Evolutionary conservation across 768 basidiomycete species (phyloP).

Genomic region (Lenzites betulinus): DNA sequence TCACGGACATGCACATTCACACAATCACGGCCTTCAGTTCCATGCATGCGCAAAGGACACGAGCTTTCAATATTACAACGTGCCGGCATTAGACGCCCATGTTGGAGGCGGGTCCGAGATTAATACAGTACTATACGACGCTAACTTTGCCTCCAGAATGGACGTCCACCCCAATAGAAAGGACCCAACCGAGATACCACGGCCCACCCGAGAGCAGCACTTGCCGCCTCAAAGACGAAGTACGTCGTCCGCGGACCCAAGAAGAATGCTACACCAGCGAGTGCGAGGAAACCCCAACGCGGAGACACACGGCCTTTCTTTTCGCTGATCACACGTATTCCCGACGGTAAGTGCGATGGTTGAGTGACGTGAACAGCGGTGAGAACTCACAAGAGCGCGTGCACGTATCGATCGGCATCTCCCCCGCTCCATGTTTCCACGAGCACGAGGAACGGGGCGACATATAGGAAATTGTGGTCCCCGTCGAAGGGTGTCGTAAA

Average conservation of each 20-base stretch:
- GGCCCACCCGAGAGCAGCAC: slow-evolving; percentile 47
- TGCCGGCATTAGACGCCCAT: too few species aligned
- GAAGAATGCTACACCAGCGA: slow-evolving; percentile 60
- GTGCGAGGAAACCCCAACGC: slow-evolving; percentile 54
- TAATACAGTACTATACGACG: background rate
- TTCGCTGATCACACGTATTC: background rate
- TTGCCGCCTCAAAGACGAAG: slow-evolving; percentile 63
- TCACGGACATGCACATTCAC: background rate
- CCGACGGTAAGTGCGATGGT: background rate
- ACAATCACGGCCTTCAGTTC: background rate
- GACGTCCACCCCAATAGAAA: slow-evolving; percentile 24
- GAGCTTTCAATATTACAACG: background rate
- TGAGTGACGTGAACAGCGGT: background rate
- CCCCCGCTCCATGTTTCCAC: slow-evolving; percentile 57
- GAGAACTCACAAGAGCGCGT: slow-evolving; percentile 36
- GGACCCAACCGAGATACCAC: slow-evolving; percentile 48
- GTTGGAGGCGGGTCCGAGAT: too few species aligned
- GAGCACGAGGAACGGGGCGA: slow-evolving; percentile 63
- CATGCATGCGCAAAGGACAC: too few species aligned
- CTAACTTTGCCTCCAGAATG: background rate
- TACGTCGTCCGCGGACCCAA: slow-evolving; percentile 69
- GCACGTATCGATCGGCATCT: slow-evolving; percentile 42
- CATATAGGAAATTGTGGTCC: slow-evolving; percentile 72
- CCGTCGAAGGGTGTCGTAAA: slow-evolving; percentile 78
- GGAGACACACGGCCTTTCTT: slow-evolving; percentile 35